Base-by-base conservation (phyloP, 768 basidiomycete species). In the Mycena rosella region DNA sequence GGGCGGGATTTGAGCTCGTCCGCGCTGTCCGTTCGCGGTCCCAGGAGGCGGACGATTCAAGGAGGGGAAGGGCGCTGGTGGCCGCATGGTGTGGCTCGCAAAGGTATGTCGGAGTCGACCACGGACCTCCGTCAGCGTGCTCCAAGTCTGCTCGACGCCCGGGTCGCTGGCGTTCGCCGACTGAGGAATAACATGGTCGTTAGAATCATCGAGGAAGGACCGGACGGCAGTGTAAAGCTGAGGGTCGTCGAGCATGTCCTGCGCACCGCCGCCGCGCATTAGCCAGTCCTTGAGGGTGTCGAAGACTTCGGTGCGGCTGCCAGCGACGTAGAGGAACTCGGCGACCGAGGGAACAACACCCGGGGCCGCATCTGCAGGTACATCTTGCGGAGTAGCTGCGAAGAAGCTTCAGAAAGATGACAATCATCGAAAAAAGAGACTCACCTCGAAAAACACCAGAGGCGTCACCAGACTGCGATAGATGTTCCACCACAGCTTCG, bases 381-480 rank as follows among this genome's bases (percentile, higher is more conserved):
- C 34, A 90, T 87, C 79, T 94, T 95, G 56, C 91, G 87, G 59
- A 96, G 79, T 17, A 94, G 83, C 93, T 96, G 11, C 11, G 72
- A 3, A 65, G 54, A 40, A 20, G 55, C 60, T 54, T 47, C 27
- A 65, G 42, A 22, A 56, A n/a, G 54, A 18, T 24, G 70, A 44
- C 38, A 14, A 36, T 20, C 54, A 47, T 54, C 27, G 32, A 51
- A 11, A 47, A 4, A 51, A 52, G 63, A 20, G 2, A 73, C 86
- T 53, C 73, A 94, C 94, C 89, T 95, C 93, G 75, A 96, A 95
- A 73, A 96, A 92, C 2, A 91, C 91, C 10, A 91, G 77, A 0
- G 94, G 94, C 0, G 91, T 89, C 11, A 95, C 87, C 70, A 95
- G 94, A 72, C 91, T 93, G 45, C 94, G 84, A 75, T 93, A 96